Evolutionary conservation across 2,329 filamentous ascomycete species (phyloP), one percentile per base, ranked within the genome.

Genomic region (Fusarium armeniacum): DNA sequence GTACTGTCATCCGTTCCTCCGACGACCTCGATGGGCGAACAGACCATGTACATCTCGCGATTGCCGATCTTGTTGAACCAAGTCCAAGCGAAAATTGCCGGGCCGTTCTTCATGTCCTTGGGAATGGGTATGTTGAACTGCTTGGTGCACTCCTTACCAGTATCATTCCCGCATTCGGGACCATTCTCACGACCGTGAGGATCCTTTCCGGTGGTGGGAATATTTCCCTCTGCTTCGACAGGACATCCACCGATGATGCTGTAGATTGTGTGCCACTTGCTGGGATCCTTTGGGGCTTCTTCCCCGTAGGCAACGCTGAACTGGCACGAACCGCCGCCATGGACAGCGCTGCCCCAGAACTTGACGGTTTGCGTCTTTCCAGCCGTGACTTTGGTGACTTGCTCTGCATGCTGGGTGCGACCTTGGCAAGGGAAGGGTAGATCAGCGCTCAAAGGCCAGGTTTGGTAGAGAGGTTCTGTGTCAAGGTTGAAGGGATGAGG

Each of bases 11-110:
- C 73, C 38, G 76, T 75, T 30, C 80, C 78, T 15, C 79, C 79
- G 38, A 78, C 78, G 71, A 94, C 88, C 60, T 86, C 87, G 71
- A 94, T 86, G 45, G 87, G 84, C 2, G 92, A 91, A 76, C 93
- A 96, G 80, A 93, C 92, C 90, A 93, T 93, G 85, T 96, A 96
- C 87, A 92, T 92, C 78, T 95, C 92, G 32, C 92, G 86, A 79
- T 94, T 94, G 18, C 92, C 92, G 36, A 91, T 80, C 70, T 89
- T 83, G 83, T 93, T 93, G 81, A 92, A 90, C 90, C 90, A 93
- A 18, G 89, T 90, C 93, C 93, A 95, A 20, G 89, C 88, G 50
- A 95, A 86, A 20, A 94, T 77, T 44, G 89, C 90, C 22, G 89
- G 85, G 77, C 79, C 83, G 67, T 76, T 76, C 62, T 75, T 67